Base-by-base conservation (phyloP, 208 protist genomes). In the Trypanosoma boissoni region DNA sequence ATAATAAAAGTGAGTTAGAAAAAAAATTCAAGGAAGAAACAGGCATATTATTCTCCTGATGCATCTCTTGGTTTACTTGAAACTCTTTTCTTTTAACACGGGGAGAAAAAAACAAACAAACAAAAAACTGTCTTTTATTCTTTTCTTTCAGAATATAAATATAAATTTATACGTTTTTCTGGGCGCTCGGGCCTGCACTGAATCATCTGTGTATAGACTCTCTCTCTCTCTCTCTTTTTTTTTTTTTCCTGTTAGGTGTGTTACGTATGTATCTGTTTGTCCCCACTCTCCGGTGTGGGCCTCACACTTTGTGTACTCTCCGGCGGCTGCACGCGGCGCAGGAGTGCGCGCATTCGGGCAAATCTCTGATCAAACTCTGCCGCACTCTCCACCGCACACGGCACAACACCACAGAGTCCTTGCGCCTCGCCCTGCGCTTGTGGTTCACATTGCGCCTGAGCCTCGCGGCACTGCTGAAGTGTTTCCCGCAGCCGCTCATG, bases 321-420 rank as follows among this genome's bases (percentile, higher is more conserved):
- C n/a, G 9, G 14, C 16, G 3, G 16, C 28, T 7, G 4, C 36
- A 55, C 12, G n/a, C 54, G 46, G 10, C 20, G 43, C 3, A 69
- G n/a, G 18, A 69, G 43, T 20, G 64, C 64, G 43, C 23, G 9
- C 10, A 32, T 42, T 14, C 64, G 54, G 1, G 56, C 55, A 34
- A 69, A 69, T 28, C 34, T 31, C 36, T 61, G 46, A 37, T 69
- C 64, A 52, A 69, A 63, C 2, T n/a, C n/a, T n/a, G 36, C 48
- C 10, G 46, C 64, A 32, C 46, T 24, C 20, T 24, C 53, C 20
- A 28, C 9, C 23, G 50, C 48, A 21, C 28, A 1, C 16, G 55
- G 44, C 24, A 57, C 55, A 21, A 69, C 18, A 12, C 64, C 64
- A n/a, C 55, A 62, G 16, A 53, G 62, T 2, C 61, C 46, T 8